Evolutionary conservation across 2,329 filamentous ascomycete species (phyloP), one percentile per base, ranked within the genome.

Genomic region (Ascomycota sp.): DNA sequence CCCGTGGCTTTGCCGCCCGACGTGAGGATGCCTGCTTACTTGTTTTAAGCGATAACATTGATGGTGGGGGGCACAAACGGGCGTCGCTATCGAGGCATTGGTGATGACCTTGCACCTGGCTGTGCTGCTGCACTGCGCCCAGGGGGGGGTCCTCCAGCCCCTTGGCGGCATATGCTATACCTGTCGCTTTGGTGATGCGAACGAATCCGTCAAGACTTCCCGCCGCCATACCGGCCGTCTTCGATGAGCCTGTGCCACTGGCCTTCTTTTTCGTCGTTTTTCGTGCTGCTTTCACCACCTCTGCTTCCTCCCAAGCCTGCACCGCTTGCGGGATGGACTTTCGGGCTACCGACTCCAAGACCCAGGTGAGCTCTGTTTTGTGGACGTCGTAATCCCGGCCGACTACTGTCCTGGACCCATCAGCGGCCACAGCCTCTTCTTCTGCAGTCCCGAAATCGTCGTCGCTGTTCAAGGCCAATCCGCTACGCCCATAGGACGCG

Each of bases 381-480:
- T 61, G 63, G 0, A 81, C 76, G 43, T 83, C 72, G 42, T 76
- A 83, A 1, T 50, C 39, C 35, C 58, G 61, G 28, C 41, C 55
- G 13, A 44, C 11, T 13, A 36, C 27, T 7, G 36, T 21, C 10
- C 30, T 32, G 10, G 35, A n/a, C 5, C 31, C 29, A 6, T 39
- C 31, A 10, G 33, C 38, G 9, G 40, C 36, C n/a, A 47, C 53
- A 1, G 41, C 37, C 2, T 39, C 38, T 4, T 44, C 43, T 47
- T 51, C 33, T 46, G 58, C 33, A 43, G 54, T 62, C 0, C 61
- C 62, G 10, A 68, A 56, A 8, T 79, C 74, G 28, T 79, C 72
- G 35, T 81, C 75, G 38, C 67, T 70, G 40, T 70, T 69, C n/a
- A 72, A 57, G 2, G 69, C 68, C 10, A 73, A 50, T 0, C 67